Base-by-base conservation (phyloP, 192 early-diverging fungal species). In the Borealophlyctis nickersoniae region DNA sequence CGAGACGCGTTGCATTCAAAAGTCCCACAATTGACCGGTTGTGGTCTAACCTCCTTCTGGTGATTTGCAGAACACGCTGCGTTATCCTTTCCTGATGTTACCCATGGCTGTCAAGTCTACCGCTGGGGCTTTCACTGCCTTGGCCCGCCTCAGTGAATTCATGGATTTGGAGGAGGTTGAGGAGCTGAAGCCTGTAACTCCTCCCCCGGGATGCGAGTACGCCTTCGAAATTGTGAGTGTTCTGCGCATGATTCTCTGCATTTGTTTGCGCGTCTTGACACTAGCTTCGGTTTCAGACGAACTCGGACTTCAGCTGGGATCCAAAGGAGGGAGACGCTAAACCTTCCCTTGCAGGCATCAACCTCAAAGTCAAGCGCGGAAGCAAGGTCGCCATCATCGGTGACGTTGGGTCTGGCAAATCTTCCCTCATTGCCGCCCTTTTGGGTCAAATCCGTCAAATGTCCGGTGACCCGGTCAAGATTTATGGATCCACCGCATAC, bases 41-140 rank as follows among this genome's bases (percentile, higher is more conserved):
- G n/a, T n/a, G n/a, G n/a, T n/a, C n/a, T n/a, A n/a, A n/a, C n/a
- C n/a, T n/a, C n/a, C n/a, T n/a, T n/a, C n/a, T n/a, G n/a, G n/a
- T n/a, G n/a, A n/a, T n/a, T n/a, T n/a, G n/a, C n/a, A n/a, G n/a
- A 88, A 88, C 73, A 87, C 83, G 36, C 68, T 88, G 19, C 83
- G 83, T 29, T 87, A 88, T 75, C 85, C 86, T 16, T 73, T 87
- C 45, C 77, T 86, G 30, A 87, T 87, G 84, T 63, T 87, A n/a
- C 86, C 86, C 9, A 63, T 86, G 55, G 83, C 86, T 7, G 82
- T 88, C 26, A 71, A 77, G 49, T 75, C 80, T 5, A 78, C 70
- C 5, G 65, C 66, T 49, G 86, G 86, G 31, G 83, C 81, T 5
- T 31, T 78, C 5, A 70, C 80, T 19, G 77, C 86, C 28, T 61